Percentiles rank a stretch among this genome's conserved stretches.
Evolutionary conservation across 768 basidiomycete genomes (phyloP).

Genomic region (Naganishia vishniacii): DNA sequence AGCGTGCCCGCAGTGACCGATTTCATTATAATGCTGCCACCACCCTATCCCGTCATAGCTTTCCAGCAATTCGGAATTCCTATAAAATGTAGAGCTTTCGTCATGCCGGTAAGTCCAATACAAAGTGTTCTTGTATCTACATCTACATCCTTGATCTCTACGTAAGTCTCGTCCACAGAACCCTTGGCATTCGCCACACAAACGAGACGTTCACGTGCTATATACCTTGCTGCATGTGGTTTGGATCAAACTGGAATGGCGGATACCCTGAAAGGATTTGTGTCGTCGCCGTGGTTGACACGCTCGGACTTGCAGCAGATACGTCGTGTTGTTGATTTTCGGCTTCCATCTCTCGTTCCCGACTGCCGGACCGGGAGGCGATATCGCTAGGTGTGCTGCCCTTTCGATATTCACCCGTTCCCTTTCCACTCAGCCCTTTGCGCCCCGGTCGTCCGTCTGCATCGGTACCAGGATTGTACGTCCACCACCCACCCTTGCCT

Average conservation of each 20-base stretch:
- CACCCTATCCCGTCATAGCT: too few species aligned
- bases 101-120: too few species aligned
- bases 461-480: slow-evolving; percentile 24
- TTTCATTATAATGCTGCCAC: neutral
- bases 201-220: neutral
- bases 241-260: slow-evolving; percentile 5
- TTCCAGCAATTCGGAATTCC: too few species aligned
- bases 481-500: slow-evolving; percentile 50
- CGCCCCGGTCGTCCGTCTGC: slow-evolving; percentile 28
- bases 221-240: slow-evolving; percentile 6
- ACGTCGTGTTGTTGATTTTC: neutral
- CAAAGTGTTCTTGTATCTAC: too few species aligned
- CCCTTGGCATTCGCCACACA: neutral
- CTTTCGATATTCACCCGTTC: slow-evolving; percentile 30
- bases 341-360: slow-evolving; percentile 17
- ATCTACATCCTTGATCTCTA: too few species aligned
- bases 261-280: neutral
- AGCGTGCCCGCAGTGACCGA: neutral
- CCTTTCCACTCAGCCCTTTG: slow-evolving; percentile 25
- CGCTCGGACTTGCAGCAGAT: neutral
- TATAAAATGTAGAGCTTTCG: too few species aligned
- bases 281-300: neutral
- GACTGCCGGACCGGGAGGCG: slow-evolving; percentile 22
- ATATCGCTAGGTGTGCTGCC: slow-evolving; percentile 28
- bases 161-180: too few species aligned